Conservation (phyloP, 2,329 filamentous ascomycete species). For the Talaromyces sp. region DNA sequence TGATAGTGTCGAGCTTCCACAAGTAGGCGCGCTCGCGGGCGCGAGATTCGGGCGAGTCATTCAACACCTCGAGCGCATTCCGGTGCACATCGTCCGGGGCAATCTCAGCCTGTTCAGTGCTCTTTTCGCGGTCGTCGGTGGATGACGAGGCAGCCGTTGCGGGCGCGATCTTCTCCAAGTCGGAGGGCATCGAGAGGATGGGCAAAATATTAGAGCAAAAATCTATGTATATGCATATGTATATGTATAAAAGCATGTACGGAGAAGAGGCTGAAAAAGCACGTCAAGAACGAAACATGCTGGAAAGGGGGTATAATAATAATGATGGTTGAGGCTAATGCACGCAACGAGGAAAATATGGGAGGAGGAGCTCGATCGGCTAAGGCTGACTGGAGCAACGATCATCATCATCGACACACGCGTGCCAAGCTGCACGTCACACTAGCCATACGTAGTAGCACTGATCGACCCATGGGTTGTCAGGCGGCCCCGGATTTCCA, state of each 20-base stretch:
- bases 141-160: not conserved
- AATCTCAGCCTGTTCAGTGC: not conserved
- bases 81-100: not conserved
- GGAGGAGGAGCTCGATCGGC: not conserved
- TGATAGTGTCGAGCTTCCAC: slow-evolving; percentile 6
- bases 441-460: not conserved
- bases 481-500: not conserved
- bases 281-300: not conserved
- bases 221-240: not conserved
- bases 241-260: not conserved
- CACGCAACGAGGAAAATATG: too few species aligned
- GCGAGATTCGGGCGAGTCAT: not conserved
- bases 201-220: not conserved
- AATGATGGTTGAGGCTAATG: too few species aligned
- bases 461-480: not conserved
- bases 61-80: not conserved
- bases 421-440: too few species aligned
- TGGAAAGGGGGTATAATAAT: not conserved
- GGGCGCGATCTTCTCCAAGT: not conserved
- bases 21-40: slow-evolving; percentile 1
- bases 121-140: not conserved
- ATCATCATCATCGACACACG: not conserved
- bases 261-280: not conserved
- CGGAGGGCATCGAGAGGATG: not conserved
- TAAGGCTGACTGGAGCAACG: not conserved